Evolutionary conservation across 306 rosid species (phyloP).

Genomic region (Begonia peltatifolia): DNA sequence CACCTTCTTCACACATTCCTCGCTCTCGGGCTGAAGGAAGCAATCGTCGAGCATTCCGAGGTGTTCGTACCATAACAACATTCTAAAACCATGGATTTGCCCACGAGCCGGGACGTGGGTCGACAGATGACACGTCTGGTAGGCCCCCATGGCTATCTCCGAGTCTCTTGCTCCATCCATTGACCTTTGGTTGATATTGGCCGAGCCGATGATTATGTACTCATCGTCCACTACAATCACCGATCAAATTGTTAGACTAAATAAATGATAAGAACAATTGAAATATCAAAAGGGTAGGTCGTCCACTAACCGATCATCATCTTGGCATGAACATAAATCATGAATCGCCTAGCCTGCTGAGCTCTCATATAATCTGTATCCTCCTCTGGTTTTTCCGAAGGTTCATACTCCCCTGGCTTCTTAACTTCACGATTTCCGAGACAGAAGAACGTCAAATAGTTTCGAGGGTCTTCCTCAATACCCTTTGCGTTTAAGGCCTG

Average conservation of each 20-base stretch:
- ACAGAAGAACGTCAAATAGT: neutral
- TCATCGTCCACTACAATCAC: neutral
- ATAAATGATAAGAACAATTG: no score
- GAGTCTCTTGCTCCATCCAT: constrained; percentile 4
- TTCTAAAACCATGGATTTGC: neutral
- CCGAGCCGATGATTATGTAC: neutral
- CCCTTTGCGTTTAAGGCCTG: neutral
- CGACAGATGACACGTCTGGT: neutral
- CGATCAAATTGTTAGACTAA: no score
- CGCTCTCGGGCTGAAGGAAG: neutral
- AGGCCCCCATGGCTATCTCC: constrained; percentile 2
- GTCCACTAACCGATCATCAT: neutral
- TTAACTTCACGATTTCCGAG: neutral
- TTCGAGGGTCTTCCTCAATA: neutral
- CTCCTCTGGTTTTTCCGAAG: neutral
- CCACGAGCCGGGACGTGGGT: neutral
- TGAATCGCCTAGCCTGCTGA: neutral
- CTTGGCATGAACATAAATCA: constrained; percentile 1
- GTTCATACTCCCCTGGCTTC: neutral
- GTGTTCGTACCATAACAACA: neutral
- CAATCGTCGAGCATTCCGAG: neutral
- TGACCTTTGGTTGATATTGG: constrained; percentile 1
- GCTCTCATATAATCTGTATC: neutral
- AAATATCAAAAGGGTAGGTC: no score
- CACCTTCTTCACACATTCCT: neutral